Percentiles rank a stretch among this genome's conserved stretches.
phyloP scores from a whole-genome alignment of 2,329 filamentous ascomycete species.

The Neopestalotiopsis sp. region DNA sequence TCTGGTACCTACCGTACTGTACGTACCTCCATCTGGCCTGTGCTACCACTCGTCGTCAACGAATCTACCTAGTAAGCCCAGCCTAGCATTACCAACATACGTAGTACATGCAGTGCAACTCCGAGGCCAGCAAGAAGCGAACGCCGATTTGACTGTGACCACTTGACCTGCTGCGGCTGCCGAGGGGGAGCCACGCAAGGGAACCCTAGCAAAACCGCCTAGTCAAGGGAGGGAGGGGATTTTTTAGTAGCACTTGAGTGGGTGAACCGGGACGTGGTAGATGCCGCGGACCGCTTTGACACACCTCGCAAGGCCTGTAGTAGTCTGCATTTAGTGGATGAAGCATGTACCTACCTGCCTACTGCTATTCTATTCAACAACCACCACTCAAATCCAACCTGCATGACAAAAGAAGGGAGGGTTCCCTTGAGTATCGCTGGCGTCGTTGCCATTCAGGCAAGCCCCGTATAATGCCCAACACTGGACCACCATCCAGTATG shows the following conservation, averaged over 20 bases:
- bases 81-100: neutral
- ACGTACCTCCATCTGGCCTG: conserved; percentile 19
- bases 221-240: neutral
- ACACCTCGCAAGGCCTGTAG: neutral
- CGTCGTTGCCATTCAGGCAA: neutral
- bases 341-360: neutral
- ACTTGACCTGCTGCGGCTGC: conserved; percentile 9
- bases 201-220: neutral
- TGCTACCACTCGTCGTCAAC: too few relatives aligned
- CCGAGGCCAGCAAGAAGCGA: neutral
- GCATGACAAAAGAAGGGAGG: conserved; percentile 12
- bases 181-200: neutral
- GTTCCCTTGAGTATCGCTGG: neutral
- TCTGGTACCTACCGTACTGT: neutral
- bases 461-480: neutral
- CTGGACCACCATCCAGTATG: neutral
- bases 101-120: neutral
- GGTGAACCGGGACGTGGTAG: neutral
- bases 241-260: neutral
- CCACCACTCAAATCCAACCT: neutral
- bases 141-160: conserved; percentile 6
- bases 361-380: neutral
- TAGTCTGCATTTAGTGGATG: neutral
- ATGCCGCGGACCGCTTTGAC: neutral
- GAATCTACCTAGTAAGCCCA: conserved; percentile 19